Base-by-base conservation (phyloP, 257 asterid species). In the Solanum phureja region DNA sequence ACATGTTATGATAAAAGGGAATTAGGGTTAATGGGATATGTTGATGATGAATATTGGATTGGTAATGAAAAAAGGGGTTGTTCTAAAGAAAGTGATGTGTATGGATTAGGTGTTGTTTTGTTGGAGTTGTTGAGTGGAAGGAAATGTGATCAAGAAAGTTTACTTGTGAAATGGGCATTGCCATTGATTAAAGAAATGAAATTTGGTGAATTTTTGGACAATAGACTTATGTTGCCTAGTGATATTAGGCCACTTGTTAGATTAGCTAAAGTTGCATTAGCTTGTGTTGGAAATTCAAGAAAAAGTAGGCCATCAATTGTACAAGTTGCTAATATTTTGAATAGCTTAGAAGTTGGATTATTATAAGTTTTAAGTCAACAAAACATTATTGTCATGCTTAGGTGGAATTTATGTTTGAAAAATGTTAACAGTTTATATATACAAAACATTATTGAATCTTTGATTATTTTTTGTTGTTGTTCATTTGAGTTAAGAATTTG, bases 81-180 rank as follows among this genome's bases (percentile, higher is more conserved):
- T 42, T 94, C 94, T 0, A 95, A 95, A 89, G 99, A 96, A 84
- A 92, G 96, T 75, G 99, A 96, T 85, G 95, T 94, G 74, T 96
- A 89, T 86, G 98, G 98, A 13, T 89, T 95, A 16, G 99, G 99
- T 35, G 92, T 95, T 8, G 98, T 96, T 86, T 42, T 96, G 92
- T 86, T 96, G 92, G 99, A 96, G 88, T 85, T 96, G 92, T 91
- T 96, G 89, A 96, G 95, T 87, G 98, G 98, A 31, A 91, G 93
- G 89, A 94, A 88, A 85, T 89, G 92, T 85, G 93, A 93, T 79
- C 40, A 79, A 33, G 35, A 86, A 31, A 93, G 94, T 18, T 37
- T 84, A 89, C 89, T 96, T 64, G 95, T 93, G 4, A 84, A 88
- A 33, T 95, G 99, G 99, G 94, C 94, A 4, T 56, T 92, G 90